A percentile compares a stretch with the other conserved stretches of the same genome.
phyloP scores from a whole-genome alignment of 2,329 filamentous ascomycete species.

The Neopestalotiopsis rosae region DNA sequence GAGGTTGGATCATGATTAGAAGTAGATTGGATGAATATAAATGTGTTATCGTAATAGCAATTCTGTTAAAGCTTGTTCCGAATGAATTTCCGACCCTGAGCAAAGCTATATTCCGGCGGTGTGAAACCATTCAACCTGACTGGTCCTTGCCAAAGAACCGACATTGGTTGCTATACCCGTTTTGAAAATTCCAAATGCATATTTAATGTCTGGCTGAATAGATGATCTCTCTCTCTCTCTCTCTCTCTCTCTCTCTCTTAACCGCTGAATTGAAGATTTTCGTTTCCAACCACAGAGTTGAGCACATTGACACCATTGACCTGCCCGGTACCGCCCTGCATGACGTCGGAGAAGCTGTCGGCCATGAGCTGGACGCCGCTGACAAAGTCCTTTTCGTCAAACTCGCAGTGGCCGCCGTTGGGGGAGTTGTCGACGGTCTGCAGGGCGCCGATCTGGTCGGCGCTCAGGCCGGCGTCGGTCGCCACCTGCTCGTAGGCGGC shows the following conservation, averaged over 20 bases:
- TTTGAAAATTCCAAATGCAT: no score
- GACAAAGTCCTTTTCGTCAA: constrained; percentile 59
- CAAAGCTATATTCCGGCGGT: no score
- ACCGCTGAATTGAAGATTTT: constrained; percentile 47
- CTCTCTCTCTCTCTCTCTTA: constrained; percentile 10
- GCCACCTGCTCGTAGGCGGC: constrained; percentile 56
- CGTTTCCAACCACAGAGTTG: constrained; percentile 54
- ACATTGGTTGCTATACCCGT: no score
- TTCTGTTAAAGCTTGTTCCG: no score
- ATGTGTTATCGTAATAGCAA: background rate
- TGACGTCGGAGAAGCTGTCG: constrained; percentile 55
- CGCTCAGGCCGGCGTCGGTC: constrained; percentile 45
- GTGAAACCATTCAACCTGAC: no score
- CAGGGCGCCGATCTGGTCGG: constrained; percentile 51
- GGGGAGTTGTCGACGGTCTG: constrained; percentile 64
- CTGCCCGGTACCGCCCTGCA: constrained; percentile 56
- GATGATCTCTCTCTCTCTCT: background rate
- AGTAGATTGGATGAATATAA: constrained; percentile 15
- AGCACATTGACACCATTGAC: constrained; percentile 56
- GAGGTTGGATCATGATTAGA: constrained; percentile 12
- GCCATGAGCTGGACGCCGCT: constrained; percentile 63
- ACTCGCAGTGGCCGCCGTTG: constrained; percentile 62
- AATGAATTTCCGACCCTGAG: no score
- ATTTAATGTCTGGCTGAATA: background rate
- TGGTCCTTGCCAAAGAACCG: no score